A percentile compares a stretch with the other conserved stretches of the same genome.
Conservation (phyloP, 768 basidiomycete genomes). For the Naematelia aurantialba region DNA sequence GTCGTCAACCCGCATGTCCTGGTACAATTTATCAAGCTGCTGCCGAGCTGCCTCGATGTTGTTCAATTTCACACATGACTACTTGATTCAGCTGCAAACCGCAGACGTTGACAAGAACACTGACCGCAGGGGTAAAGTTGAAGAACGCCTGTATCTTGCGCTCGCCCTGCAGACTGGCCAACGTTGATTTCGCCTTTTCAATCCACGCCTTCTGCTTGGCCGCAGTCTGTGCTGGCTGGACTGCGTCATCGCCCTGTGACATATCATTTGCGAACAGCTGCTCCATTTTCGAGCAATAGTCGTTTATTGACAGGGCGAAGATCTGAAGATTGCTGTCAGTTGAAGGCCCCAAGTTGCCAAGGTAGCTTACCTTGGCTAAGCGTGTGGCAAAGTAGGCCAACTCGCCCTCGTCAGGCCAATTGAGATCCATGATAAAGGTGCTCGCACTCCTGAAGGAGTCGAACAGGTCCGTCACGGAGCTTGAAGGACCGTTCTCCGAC, state of each 20-base stretch:
- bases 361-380: constrained; percentile 68
- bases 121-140: constrained; percentile 72
- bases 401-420: constrained; percentile 89
- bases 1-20: constrained; percentile 82
- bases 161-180: constrained; percentile 60
- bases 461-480: constrained; percentile 95
- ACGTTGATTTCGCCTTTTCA: constrained; percentile 55
- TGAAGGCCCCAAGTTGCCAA: neutral
- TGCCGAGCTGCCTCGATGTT: constrained; percentile 89
- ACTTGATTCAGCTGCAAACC: constrained; percentile 6
- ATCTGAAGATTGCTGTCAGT: constrained; percentile 58
- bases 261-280: constrained; percentile 90
- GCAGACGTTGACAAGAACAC: constrained; percentile 10
- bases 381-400: constrained; percentile 84
- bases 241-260: constrained; percentile 70
- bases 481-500: constrained; percentile 75
- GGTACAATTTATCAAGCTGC: constrained; percentile 90
- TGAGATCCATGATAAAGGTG: constrained; percentile 76
- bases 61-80: constrained; percentile 96
- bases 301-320: constrained; percentile 83
- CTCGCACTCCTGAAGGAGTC: constrained; percentile 88
- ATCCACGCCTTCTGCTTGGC: constrained; percentile 65
- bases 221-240: constrained; percentile 59
- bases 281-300: constrained; percentile 84
- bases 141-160: constrained; percentile 86